Conservation (phyloP, 495 filamentous ascomycete species). For the Tuber indicum region DNA sequence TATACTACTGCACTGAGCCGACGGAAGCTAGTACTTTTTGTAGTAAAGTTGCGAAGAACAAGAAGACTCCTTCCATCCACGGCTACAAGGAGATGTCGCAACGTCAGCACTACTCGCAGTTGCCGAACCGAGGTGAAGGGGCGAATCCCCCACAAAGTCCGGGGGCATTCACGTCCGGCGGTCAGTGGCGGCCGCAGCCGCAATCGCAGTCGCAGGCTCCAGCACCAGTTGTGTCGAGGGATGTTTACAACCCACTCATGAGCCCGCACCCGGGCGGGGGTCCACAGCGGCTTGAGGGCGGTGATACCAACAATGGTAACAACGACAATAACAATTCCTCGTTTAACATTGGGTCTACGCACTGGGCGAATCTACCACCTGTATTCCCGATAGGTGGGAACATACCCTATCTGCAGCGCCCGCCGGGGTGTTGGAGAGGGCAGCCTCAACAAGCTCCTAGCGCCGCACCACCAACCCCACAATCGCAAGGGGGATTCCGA, state of each 20-base stretch:
- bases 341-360: not conserved
- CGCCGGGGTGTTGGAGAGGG: not conserved
- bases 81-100: not conserved
- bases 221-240: not conserved
- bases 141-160: not conserved
- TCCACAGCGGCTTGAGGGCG: not conserved
- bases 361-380: not conserved
- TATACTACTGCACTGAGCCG: not conserved
- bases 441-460: not conserved
- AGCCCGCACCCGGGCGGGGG: not conserved
- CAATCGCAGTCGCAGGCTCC: not conserved
- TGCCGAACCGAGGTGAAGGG: not conserved
- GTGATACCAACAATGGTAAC: not conserved
- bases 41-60: not conserved
- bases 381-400: not conserved
- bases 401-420: not conserved
- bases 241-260: not conserved
- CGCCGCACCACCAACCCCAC: not conserved
- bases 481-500: not conserved
- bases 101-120: not conserved
- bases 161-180: not conserved
- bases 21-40: not conserved
- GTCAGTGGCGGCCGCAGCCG: not conserved
- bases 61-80: not conserved
- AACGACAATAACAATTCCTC: not conserved